These are phyloP conservation scores for Pilasporangium apinafurcum DNA, from an alignment of 352 stramenopile genomes.

Conservation along the genomic window DNA sequence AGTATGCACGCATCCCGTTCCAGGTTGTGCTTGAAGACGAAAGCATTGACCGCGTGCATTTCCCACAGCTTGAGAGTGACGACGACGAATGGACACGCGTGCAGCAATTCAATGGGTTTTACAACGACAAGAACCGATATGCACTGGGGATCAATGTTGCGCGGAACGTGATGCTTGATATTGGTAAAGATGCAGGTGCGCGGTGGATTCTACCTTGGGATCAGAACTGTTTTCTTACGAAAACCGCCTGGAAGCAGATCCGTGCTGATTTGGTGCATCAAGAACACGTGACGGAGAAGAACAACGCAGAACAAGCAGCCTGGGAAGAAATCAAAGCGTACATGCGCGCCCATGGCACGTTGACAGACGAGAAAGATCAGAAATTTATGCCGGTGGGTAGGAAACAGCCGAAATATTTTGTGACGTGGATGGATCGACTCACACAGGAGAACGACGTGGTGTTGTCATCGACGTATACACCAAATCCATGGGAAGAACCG, in stretches of 20 bases:
- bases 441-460: conserved; percentile 36
- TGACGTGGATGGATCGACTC: conserved; percentile 47
- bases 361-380: too few relatives aligned
- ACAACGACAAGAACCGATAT: conserved; percentile 44
- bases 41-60: conserved; percentile 24
- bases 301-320: background rate
- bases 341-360: too few relatives aligned
- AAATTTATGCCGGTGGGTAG: too few relatives aligned
- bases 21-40: conserved; percentile 37
- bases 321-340: background rate
- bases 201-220: conserved; percentile 49
- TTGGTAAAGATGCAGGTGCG: conserved; percentile 21
- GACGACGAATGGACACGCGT: conserved; percentile 24
- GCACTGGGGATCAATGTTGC: conserved; percentile 42
- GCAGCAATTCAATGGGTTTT: conserved; percentile 25
- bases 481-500: conserved; percentile 41
- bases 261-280: conserved; percentile 11
- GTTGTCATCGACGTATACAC: conserved; percentile 19
- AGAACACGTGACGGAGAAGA: too few relatives aligned
- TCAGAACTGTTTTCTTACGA: conserved; percentile 43
- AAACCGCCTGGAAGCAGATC: conserved; percentile 33
- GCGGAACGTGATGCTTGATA: conserved; percentile 39
- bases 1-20: conserved; percentile 28
- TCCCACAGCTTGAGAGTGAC: background rate
- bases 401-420: conserved; percentile 33